Percentiles rank a stretch among this genome's conserved stretches.
These are phyloP conservation scores for Collybiopsis confluens DNA, from an alignment of 768 basidiomycete genomes.

Conservation along the genomic window DNA sequence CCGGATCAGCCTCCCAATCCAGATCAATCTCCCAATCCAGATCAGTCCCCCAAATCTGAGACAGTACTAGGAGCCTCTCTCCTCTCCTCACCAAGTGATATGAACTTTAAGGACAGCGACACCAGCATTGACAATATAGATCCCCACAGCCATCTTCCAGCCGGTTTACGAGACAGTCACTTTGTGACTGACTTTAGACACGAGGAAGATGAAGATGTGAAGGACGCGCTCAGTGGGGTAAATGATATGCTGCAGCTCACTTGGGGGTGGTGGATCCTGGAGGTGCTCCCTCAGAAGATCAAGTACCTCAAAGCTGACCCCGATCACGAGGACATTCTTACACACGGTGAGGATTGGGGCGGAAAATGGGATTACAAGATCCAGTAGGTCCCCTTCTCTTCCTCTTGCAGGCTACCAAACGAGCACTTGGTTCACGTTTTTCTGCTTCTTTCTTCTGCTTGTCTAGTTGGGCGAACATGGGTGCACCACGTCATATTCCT, in stretches of 20 bases:
- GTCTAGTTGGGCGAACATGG: constrained; percentile 27
- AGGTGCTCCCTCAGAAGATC: constrained; percentile 40
- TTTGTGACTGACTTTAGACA: constrained; percentile 19
- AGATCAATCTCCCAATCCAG: too few relatives aligned
- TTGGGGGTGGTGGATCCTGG: constrained; percentile 63
- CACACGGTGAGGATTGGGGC: neutral
- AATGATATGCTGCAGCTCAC: constrained; percentile 53
- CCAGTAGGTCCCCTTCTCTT: constrained; percentile 23
- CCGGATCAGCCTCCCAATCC: constrained; percentile 1
- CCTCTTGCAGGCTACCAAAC: neutral
- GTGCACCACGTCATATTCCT: constrained; percentile 37
- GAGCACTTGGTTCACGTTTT: too few relatives aligned
- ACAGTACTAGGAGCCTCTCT: too few relatives aligned
- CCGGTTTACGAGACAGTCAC: constrained; percentile 11
- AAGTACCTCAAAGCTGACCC: constrained; percentile 31
- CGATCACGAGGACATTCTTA: neutral
- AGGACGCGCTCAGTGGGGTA: constrained; percentile 46
- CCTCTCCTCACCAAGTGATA: too few relatives aligned
- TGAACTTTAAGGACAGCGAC: too few relatives aligned
- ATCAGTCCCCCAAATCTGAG: too few relatives aligned
- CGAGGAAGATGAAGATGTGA: constrained; percentile 61
- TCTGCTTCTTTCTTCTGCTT: constrained; percentile 3
- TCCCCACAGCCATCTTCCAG: too few relatives aligned
- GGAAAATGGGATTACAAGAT: constrained; percentile 33
- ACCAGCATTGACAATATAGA: too few relatives aligned